Base-by-base conservation (phyloP, 2,329 filamentous ascomycete species). In the Claviceps sp. region DNA sequence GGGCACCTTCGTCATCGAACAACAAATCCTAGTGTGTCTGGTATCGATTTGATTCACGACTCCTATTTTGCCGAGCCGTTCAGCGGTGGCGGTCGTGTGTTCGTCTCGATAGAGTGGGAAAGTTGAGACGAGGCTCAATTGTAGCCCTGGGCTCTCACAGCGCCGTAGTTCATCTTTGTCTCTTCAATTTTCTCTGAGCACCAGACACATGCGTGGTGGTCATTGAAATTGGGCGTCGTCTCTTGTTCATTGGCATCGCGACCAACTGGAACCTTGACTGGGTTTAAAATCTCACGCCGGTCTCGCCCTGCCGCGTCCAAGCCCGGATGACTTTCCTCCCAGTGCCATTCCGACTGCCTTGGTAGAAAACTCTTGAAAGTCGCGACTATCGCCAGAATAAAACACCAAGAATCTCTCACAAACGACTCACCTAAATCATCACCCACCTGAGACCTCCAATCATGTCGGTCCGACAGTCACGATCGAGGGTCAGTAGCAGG, bases 381-480 rank as follows among this genome's bases (percentile, higher is more conserved):
- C n/a, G 40, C 37, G 16, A 14, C 20, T 18, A 42, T 14, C 30
- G 9, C 30, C 30, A 5, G 16, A 44, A 44, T 14, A 5, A 44
- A 44, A 24, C 11, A 26, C 22, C 13, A 44, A 14, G 11, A 24
- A 7, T 48, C 9, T 18, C 8, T 20, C 2, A 26, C 6, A 14
- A 36, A 14, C 20, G 24, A 5, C 14, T 34, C 26, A 47, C 30
- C 24, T 5, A 22, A 4, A 34, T 22, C 16, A 16, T 18, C 26
- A 11, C 2, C 14, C 43, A 30, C 6, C n/a, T n/a, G n/a, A n/a
- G n/a, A n/a, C n/a, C 43, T 18, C 5, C 8, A 16, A 46, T 13
- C 44, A 57, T 57, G 56, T 20, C 47, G 16, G 49, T 42, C n/a
- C 47, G 18, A 14, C 40, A 34, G 5, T 37, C 50, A 14, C 48